Evolutionary conservation across 108 stramenopile species (phyloP).

Genomic region (Skeletonema menzelii): DNA sequence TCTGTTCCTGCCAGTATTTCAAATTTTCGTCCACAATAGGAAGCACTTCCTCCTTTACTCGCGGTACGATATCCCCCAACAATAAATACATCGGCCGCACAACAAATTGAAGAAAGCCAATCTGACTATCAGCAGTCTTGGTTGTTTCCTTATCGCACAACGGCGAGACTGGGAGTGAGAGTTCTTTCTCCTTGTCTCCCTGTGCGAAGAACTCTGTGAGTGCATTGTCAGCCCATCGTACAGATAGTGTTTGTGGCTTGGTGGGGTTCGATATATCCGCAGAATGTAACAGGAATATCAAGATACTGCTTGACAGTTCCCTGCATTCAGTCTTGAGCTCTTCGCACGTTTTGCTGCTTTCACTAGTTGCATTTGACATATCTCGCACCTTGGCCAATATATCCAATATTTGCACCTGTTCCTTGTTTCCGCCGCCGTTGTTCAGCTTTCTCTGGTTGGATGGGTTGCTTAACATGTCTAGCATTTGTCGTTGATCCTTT

Average conservation of each 20-base stretch:
- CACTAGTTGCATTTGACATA: background rate
- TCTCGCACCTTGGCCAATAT: slow-evolving; percentile 2
- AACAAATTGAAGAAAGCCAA: slow-evolving; percentile 84
- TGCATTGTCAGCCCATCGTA: slow-evolving; percentile 69
- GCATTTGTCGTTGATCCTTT: slow-evolving; percentile 2
- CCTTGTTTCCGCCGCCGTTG: background rate
- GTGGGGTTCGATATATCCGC: slow-evolving; percentile 82
- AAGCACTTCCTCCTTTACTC: slow-evolving; percentile 36
- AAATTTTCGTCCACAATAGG: slow-evolving; percentile 50
- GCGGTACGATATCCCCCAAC: slow-evolving; percentile 53
- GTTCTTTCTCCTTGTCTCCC: slow-evolving; percentile 70
- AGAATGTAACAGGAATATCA: slow-evolving; percentile 60
- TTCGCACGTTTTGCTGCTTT: background rate
- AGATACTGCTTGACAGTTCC: slow-evolving; percentile 17
- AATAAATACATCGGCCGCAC: slow-evolving; percentile 66
- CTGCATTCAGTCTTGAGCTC: background rate
- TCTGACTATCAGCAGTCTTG: slow-evolving; percentile 68
- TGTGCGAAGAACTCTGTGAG: slow-evolving; percentile 76
- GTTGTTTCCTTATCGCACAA: slow-evolving; percentile 63
- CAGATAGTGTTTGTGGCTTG: slow-evolving; percentile 48
- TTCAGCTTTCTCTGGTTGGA: background rate
- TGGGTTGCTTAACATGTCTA: background rate
- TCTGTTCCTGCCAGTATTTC: slow-evolving; percentile 45
- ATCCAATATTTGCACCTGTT: background rate
- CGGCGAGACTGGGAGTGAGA: slow-evolving; percentile 70